These are phyloP conservation scores for Tetrahymena malaccensis DNA, from an alignment of 73 alveolate species.

Conservation along the genomic window DNA sequence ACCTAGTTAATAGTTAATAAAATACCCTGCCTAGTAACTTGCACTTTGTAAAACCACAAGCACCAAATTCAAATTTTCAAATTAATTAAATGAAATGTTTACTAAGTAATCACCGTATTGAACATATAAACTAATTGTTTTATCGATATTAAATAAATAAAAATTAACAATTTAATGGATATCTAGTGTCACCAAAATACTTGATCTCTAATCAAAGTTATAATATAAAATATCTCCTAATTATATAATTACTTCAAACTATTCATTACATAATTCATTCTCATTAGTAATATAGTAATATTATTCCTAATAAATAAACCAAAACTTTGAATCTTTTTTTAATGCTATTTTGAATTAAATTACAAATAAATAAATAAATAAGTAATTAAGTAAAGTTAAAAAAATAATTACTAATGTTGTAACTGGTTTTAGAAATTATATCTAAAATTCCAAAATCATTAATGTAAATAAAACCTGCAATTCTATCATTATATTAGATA, in stretches of 20 bases:
- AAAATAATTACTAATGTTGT: not conserved
- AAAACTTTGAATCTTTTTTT: not conserved
- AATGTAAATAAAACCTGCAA: not conserved
- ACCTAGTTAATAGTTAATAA: not conserved
- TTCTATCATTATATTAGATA: not conserved
- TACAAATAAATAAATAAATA: too few species aligned
- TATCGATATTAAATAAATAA: too few species aligned
- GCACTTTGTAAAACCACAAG: not conserved
- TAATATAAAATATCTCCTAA: too few species aligned
- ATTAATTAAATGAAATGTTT: too few species aligned
- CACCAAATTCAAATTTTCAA: not conserved
- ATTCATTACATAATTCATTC: not conserved
- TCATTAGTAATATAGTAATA: not conserved
- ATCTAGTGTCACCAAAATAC: not conserved
- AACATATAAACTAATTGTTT: not conserved
- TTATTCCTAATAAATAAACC: too few species aligned
- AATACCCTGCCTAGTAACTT: not conserved
- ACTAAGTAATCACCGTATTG: too few species aligned
- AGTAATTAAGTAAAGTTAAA: too few species aligned
- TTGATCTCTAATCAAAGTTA: not conserved
- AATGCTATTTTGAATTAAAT: not conserved
- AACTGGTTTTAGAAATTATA: not conserved
- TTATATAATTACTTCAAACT: too few species aligned
- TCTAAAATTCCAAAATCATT: not conserved
- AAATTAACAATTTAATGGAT: too few species aligned